Percentiles rank a stretch among this genome's conserved stretches.
Evolutionary conservation across 2,329 filamentous ascomycete species (phyloP).

Genomic region (Claviceps humidiphila): DNA sequence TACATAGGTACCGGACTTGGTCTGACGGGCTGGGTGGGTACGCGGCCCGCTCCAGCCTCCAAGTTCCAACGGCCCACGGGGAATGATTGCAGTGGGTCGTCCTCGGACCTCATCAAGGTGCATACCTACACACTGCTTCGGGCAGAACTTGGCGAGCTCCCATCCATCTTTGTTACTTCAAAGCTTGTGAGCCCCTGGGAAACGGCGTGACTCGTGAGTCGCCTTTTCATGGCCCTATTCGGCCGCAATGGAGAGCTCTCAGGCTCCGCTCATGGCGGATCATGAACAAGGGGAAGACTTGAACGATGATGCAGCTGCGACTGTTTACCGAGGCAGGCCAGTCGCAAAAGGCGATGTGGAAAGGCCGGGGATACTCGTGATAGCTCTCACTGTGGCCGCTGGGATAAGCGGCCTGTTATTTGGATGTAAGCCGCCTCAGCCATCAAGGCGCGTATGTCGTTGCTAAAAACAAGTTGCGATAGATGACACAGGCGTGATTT

Average conservation of each 20-base stretch:
- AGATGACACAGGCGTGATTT: conserved; percentile 59
- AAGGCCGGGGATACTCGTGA: conserved; percentile 39
- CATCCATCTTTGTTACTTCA: too few relatives aligned
- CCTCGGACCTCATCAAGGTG: too few relatives aligned
- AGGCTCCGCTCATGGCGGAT: conserved; percentile 25
- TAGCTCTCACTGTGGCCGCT: conserved; percentile 49
- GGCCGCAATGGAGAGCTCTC: conserved; percentile 21
- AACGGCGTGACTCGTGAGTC: too few relatives aligned
- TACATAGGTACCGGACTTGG: too few relatives aligned
- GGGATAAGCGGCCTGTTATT: conserved; percentile 56
- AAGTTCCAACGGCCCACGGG: too few relatives aligned
- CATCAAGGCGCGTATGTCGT: conserved; percentile 1
- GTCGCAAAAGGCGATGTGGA: conserved; percentile 15
- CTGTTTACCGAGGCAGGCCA: conserved; percentile 10
- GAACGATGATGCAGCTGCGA: conserved; percentile 17
- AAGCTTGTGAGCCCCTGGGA: too few relatives aligned
- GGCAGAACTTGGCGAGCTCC: too few relatives aligned
- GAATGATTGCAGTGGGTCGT: too few relatives aligned
- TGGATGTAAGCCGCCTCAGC: conserved; percentile 38
- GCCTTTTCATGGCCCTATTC: neutral
- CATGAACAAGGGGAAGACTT: conserved; percentile 16
- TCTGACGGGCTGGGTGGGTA: too few relatives aligned
- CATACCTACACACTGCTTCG: too few relatives aligned
- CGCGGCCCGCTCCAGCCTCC: too few relatives aligned
- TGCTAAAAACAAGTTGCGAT: conserved; percentile 2